These are phyloP conservation scores for Aspergillus caelatus DNA, from an alignment of 2,329 filamentous ascomycete species.

Conservation along the genomic window DNA sequence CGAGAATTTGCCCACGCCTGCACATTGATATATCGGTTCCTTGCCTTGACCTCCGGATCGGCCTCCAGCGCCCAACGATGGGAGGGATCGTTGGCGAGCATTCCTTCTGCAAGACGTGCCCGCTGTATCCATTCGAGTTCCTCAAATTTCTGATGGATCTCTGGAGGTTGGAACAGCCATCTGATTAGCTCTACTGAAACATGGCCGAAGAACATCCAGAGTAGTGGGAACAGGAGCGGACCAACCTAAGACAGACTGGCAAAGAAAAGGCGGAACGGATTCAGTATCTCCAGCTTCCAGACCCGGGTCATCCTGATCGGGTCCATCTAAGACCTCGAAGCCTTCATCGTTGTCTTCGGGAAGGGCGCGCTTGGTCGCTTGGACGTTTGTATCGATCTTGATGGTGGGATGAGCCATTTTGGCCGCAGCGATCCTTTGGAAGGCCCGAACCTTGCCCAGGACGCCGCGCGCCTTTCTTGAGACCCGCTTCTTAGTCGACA, in stretches of 20 bases:
- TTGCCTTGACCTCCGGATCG: constrained; percentile 57
- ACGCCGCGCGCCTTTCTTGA: constrained; percentile 45
- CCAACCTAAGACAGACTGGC: constrained; percentile 42
- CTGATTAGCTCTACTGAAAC: constrained; percentile 11
- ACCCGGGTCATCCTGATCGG: constrained; percentile 31
- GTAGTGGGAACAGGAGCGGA: constrained; percentile 22
- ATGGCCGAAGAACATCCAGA: background rate
- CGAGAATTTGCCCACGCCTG: constrained; percentile 88
- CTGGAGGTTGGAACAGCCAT: constrained; percentile 38
- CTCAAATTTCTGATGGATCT: constrained; percentile 62
- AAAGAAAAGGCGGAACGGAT: constrained; percentile 41
- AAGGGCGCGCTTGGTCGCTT: constrained; percentile 41
- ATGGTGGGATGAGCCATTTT: constrained; percentile 47
- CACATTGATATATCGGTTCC: constrained; percentile 89
- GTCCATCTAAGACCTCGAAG: constrained; percentile 27
- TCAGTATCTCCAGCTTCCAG: constrained; percentile 34
- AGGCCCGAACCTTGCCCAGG: constrained; percentile 44
- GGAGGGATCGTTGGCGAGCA: constrained; percentile 47
- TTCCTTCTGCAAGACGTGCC: constrained; percentile 54
- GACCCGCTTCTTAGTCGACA: constrained; percentile 36
- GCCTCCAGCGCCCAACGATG: constrained; percentile 63
- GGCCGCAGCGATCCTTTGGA: constrained; percentile 42
- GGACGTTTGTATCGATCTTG: constrained; percentile 43
- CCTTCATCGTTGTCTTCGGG: constrained; percentile 39
- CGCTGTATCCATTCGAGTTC: constrained; percentile 65